Base-by-base conservation (phyloP, 805 yeast species). In the Ogataea paradorogensis region DNA sequence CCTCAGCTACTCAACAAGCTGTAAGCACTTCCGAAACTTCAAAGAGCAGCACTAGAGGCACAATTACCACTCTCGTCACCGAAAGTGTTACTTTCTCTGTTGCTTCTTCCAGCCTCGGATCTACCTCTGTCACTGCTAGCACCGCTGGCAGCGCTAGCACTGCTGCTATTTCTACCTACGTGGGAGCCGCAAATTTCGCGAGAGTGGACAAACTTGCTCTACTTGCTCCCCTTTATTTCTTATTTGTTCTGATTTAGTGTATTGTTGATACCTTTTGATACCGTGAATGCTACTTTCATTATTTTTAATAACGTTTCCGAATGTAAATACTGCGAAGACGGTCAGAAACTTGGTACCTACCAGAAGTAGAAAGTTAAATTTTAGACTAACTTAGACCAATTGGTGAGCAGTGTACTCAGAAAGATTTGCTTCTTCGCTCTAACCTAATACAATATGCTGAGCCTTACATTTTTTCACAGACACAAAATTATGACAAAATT, bases 171-270 rank as follows among this genome's bases (percentile, higher is more conserved):
- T 33, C 47, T 5, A 23, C 43, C 3, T 38, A 37, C 15, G 45
- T 34, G 21, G 46, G 46, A 33, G 48, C 38, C 23, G 51, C 46
- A 14, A 29, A 29, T 16, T 29, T 29, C 22, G 32, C 16, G 22
- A 8, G 4, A 9, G 36, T 13, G 13, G 27, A 29, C 14, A 41
- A 32, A 22, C 24, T 20, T 27, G 30, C 30, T 25, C 24, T 33
- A 5, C 26, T 33, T 6, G 37, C 30, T 20, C 21, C 32, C 14
- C 33, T 35, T 13, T 27, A 21, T 20, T 35, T 27, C 22, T 27
- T 35, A 9, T 27, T 35, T 11, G 32, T 20, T 18, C 20, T 33
- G 25, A 13, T 16, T 14, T 26, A 33, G 26, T 18, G 20, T 5
- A 26, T 15, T 30, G 27, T 11, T 23, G 33, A 37, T 22, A 14